Evolutionary conservation across 352 stramenopile genomes (phyloP), one percentile per base, ranked within the genome.

Genomic region (Peronospora tabacina): DNA sequence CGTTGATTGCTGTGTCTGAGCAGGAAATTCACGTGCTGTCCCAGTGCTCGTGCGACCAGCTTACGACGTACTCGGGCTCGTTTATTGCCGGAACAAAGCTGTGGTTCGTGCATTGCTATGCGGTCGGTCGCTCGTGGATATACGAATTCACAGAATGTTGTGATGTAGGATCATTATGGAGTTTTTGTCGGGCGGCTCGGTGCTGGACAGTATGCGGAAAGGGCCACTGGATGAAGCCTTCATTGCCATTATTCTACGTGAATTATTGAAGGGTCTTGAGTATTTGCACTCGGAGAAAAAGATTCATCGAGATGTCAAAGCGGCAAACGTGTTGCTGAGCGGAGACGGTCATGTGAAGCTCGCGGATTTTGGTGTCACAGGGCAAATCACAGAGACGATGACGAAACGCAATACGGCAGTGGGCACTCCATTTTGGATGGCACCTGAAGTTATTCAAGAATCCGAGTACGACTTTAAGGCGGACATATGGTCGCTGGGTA

Each of bases 381-480:
- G 90, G 1, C 87, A 98, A 58, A 75, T 98, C 40, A 98, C 91
- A 13, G 96, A 98, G 70, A 98, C 90, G 2, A 87, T 98, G 48
- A 98, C 95, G 44, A 98, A 98, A 70, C 84, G 95, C 45, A 98
- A 97, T 58, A 98, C 95, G 13, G 89, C 98, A 5, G 96, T 99
- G 15, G 96, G 96, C 7, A 98, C 89, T 48, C 96, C 96, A 1
- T 99, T 98, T 75, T 99, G 95, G 95, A 99, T 99, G 93, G 93
- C 93, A 1, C 94, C 77, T 8, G 76, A 88, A 55, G 76, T 89
- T 12, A 88, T 90, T 45, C 72, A 88, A 58, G 73, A 90, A 52
- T 83, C 70, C 13, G 58, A 85, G 43, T 99, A 99, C 70, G 94
- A 98, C 70, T 96, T 85, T 49, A 90, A 97, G 66, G 95, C 95